These are phyloP conservation scores for Alternaria infectoria DNA, from an alignment of 2,329 filamentous ascomycete species.

Conservation along the genomic window DNA sequence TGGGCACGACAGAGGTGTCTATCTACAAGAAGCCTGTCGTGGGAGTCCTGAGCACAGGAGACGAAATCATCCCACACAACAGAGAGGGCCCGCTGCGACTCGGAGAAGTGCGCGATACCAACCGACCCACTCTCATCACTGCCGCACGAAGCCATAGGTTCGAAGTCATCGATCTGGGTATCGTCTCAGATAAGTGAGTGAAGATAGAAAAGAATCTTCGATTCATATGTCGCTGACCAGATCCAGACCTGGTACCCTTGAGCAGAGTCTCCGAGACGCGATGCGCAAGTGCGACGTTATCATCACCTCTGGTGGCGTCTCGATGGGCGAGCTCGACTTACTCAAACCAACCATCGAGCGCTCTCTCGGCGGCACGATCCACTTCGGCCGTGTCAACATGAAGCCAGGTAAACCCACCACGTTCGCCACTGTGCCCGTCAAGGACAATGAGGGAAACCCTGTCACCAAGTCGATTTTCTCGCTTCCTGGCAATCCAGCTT, in stretches of 20 bases:
- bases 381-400: constrained; percentile 96
- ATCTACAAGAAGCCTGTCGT: constrained; percentile 79
- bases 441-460: constrained; percentile 59
- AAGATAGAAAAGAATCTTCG: not conserved
- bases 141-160: constrained; percentile 78
- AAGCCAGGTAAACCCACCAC: constrained; percentile 98
- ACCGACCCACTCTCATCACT: constrained; percentile 84
- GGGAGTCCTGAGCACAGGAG: constrained; percentile 90
- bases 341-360: constrained; percentile 96
- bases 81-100: constrained; percentile 66
- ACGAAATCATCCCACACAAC: constrained; percentile 85
- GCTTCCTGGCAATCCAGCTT: constrained; percentile 91
- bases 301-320: constrained; percentile 92
- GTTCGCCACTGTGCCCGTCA: constrained; percentile 83
- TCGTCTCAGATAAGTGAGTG: constrained; percentile 71
- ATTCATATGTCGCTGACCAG: not conserved
- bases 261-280: constrained; percentile 76
- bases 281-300: constrained; percentile 79
- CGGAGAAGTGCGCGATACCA: constrained; percentile 93
- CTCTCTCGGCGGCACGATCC: constrained; percentile 85
- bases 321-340: constrained; percentile 96
- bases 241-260: constrained; percentile 69
- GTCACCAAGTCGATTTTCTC: constrained; percentile 80
- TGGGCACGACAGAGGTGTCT: constrained; percentile 73
- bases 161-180: constrained; percentile 82